These are phyloP conservation scores for Parathielavia appendiculata DNA, from an alignment of 495 filamentous ascomycete species.

Conservation along the genomic window DNA sequence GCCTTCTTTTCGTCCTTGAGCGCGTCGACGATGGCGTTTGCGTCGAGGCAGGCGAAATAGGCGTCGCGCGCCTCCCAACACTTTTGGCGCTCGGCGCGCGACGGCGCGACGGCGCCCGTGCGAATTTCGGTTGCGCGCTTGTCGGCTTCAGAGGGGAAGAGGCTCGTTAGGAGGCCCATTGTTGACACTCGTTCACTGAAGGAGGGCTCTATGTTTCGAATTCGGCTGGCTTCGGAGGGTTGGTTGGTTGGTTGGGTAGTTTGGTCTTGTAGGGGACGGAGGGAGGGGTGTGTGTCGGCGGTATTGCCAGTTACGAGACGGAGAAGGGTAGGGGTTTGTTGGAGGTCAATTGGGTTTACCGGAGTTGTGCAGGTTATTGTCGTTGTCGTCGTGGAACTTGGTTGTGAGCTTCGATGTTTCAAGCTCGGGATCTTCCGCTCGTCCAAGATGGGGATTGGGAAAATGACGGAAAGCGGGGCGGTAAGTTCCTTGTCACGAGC, in stretches of 20 bases:
- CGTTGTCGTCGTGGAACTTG: not conserved
- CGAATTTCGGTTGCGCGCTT: conserved; percentile 49
- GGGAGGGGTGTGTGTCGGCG: not conserved
- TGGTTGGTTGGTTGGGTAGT: not conserved
- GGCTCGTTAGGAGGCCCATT: conserved; percentile 44
- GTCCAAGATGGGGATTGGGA: not conserved
- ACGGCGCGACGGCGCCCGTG: conserved; percentile 65
- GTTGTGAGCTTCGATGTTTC: not conserved
- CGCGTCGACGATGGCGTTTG: conserved; percentile 74
- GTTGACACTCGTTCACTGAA: not conserved
- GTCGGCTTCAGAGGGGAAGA: conserved; percentile 42
- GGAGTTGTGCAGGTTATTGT: not conserved
- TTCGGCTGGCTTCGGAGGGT: not conserved
- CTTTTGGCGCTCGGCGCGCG: conserved; percentile 64
- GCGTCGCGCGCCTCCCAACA: conserved; percentile 85
- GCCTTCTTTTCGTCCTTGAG: conserved; percentile 63
- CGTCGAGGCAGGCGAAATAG: conserved; percentile 83
- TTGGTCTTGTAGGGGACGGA: not conserved
- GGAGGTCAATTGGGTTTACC: not conserved
- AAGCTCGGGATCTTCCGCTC: conserved; percentile 7
- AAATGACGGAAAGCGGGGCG: not conserved
- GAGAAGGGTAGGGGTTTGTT: not conserved
- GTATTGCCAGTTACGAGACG: not conserved
- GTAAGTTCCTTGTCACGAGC: not conserved
- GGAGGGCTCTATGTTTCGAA: too few species aligned